Evolutionary conservation across 495 filamentous ascomycete species (phyloP).

Genomic region (Eremomyces bilateralis): DNA sequence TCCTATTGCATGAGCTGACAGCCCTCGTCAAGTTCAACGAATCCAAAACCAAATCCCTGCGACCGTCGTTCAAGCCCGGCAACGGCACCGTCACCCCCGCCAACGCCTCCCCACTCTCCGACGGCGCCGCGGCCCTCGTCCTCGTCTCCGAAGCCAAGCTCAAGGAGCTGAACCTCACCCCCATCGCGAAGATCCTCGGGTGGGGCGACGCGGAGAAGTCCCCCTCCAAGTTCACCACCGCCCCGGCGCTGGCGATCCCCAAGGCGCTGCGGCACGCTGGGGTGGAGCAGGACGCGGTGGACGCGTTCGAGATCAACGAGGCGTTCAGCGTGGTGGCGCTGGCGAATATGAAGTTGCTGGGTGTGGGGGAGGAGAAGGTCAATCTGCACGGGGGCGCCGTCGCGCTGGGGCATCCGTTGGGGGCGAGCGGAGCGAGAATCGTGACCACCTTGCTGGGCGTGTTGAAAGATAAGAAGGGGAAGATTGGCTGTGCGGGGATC

Average conservation of each 20-base stretch:
- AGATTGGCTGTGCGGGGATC: slow-evolving; percentile 84
- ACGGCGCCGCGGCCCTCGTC: slow-evolving; percentile 76
- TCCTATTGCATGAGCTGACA: slow-evolving; percentile 4
- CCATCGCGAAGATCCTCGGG: slow-evolving; percentile 82
- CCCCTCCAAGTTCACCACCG: slow-evolving; percentile 86
- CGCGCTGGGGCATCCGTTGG: slow-evolving; percentile 85
- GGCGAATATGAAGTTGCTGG: slow-evolving; percentile 82
- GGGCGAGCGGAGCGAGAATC: slow-evolving; percentile 82
- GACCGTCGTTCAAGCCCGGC: slow-evolving; percentile 63
- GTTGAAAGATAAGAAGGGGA: slow-evolving; percentile 69
- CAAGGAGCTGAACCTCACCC: slow-evolving; percentile 70
- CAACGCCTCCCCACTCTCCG: slow-evolving; percentile 88
- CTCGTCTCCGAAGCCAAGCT: slow-evolving; percentile 78
- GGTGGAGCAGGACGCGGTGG: slow-evolving; percentile 48
- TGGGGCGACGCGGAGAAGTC: slow-evolving; percentile 87
- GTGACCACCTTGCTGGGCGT: slow-evolving; percentile 80
- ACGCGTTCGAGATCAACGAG: slow-evolving; percentile 97
- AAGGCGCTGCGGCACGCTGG: slow-evolving; percentile 89
- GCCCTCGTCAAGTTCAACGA: slow-evolving; percentile 45
- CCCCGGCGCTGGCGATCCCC: slow-evolving; percentile 84
- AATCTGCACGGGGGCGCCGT: slow-evolving; percentile 93
- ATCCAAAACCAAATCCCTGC: slow-evolving; percentile 66
- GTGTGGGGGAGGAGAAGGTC: slow-evolving; percentile 61
- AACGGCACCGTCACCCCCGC: slow-evolving; percentile 89
- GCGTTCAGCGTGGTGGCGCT: slow-evolving; percentile 93